phyloP scores from a whole-genome alignment of 2,329 filamentous ascomycete genomes.

The Paecilomyces sp. region DNA sequence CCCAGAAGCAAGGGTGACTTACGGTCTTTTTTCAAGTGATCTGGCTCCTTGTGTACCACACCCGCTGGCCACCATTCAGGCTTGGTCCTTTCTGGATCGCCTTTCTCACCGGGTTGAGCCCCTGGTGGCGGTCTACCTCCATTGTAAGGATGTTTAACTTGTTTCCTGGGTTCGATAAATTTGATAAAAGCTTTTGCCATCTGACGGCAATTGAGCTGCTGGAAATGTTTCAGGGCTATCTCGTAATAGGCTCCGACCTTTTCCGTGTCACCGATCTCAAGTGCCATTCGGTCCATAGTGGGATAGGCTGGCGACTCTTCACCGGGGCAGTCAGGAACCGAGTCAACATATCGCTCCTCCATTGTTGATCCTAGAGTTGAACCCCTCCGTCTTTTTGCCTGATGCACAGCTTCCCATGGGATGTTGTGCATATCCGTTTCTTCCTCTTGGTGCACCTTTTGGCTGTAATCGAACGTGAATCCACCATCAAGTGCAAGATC shows the following conservation, averaged over 20 bases:
- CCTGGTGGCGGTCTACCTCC: conserved; percentile 30
- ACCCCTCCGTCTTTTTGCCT: conserved; percentile 5
- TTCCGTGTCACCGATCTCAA: conserved; percentile 32
- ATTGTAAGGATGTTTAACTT: conserved; percentile 43
- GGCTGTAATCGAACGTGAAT: not conserved
- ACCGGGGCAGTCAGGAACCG: conserved; percentile 14
- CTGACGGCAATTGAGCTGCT: conserved; percentile 39
- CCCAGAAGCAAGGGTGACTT: conserved; percentile 12
- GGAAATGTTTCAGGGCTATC: conserved; percentile 34
- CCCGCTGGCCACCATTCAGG: conserved; percentile 39
- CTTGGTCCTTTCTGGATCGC: conserved; percentile 38
- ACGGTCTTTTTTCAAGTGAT: conserved; percentile 42
- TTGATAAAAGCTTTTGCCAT: conserved; percentile 42
- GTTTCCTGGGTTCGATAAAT: conserved; percentile 41
- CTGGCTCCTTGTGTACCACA: conserved; percentile 43
- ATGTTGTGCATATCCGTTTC: not conserved
- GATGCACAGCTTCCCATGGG: not conserved
- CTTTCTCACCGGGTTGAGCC: conserved; percentile 28
- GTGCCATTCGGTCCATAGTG: conserved; percentile 18
- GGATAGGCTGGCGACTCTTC: conserved; percentile 14
- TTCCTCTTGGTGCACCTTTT: not conserved
- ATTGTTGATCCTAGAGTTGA: not conserved
- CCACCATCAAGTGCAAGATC: not conserved
- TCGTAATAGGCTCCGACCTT: conserved; percentile 34
- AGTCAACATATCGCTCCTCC: conserved; percentile 12